Percentiles rank a stretch among this genome's conserved stretches.
Evolutionary conservation across 805 yeast genomes (phyloP).

Genomic region (Soucietia sequanensis): DNA sequence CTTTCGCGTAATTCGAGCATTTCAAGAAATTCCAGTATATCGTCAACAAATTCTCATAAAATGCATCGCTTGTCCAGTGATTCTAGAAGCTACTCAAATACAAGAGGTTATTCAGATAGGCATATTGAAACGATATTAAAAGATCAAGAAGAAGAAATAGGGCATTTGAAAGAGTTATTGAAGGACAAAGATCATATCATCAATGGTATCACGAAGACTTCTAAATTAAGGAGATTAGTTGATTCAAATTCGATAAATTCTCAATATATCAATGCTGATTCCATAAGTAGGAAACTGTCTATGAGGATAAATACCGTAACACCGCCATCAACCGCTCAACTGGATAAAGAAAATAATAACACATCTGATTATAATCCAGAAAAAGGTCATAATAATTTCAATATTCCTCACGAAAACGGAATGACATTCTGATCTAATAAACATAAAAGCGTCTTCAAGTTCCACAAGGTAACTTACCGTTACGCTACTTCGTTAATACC

Average conservation of each 20-base stretch:
- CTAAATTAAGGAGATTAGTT: constrained; percentile 52
- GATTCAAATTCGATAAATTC: constrained; percentile 27
- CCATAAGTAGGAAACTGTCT: background rate
- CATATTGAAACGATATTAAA: constrained; percentile 37
- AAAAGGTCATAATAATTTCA: no score
- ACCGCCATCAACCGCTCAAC: constrained; percentile 1
- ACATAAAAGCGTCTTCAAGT: no score
- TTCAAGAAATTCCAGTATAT: background rate
- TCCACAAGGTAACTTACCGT: no score
- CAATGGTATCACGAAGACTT: constrained; percentile 65
- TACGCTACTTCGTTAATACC: no score
- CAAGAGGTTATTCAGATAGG: constrained; percentile 1
- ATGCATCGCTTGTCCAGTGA: background rate
- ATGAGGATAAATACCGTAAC: background rate
- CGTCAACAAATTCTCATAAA: background rate
- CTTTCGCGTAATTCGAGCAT: background rate
- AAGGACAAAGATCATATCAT: constrained; percentile 79
- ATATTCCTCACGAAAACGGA: no score
- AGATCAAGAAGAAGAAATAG: constrained; percentile 68
- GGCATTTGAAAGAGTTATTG: constrained; percentile 58
- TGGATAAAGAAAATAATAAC: constrained; percentile 9
- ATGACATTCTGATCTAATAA: no score
- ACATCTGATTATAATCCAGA: no score
- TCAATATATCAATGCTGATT: background rate
- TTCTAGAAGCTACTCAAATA: no score